Evolutionary conservation across 768 basidiomycete species (phyloP), one percentile per base, ranked within the genome.

Genomic region (Fomitopsis serialis): DNA sequence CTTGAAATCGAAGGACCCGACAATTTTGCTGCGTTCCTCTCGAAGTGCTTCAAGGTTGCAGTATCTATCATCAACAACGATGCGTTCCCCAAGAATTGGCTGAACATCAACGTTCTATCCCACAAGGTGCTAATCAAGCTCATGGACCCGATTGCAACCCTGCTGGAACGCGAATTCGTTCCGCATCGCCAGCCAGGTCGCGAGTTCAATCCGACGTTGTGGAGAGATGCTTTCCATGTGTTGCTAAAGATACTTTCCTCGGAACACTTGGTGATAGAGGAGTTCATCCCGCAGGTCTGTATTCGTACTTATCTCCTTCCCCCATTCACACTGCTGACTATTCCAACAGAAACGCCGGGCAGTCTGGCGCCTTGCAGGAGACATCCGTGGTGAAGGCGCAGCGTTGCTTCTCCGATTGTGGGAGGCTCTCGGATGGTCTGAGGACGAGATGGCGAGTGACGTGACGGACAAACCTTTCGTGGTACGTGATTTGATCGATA

Each of bases 341-440:
- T 34, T 54, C 27, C 23, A 32, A 3, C 29, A 97, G 91, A 92
- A 92, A 84, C 89, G 93, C 40, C 84, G 95, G 42, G 90, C 95
- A 2, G 90, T 95, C 10, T 98, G 95, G 95, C 82, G 92, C 35
- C 80, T 98, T n/a, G 92, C 90, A 5, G 94, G 94, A 24, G 96
- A 98, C 70, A 84, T 98, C 62, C 82, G 96, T 22, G 94, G 93
- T 10, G 90, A 96, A 67, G 95, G 93, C 15, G 88, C 93, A 1
- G 74, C 80, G 6, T 84, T 96, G 52, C 68, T 98, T 43, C 69
- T 87, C 15, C 82, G 78, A 29, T 72, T 95, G 5, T 98, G 96
- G 96, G 82, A 89, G 61, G 82, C 89, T 1, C 76, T 98, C 21
- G 90, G 87, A 3, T 87, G 85, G 80, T 80, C 84, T 6, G 84